Evolutionary conservation across 176 grass and related monocot genomes (phyloP), one percentile per base, ranked within the genome.

Genomic region (Tillandsia fasciculata): DNA sequence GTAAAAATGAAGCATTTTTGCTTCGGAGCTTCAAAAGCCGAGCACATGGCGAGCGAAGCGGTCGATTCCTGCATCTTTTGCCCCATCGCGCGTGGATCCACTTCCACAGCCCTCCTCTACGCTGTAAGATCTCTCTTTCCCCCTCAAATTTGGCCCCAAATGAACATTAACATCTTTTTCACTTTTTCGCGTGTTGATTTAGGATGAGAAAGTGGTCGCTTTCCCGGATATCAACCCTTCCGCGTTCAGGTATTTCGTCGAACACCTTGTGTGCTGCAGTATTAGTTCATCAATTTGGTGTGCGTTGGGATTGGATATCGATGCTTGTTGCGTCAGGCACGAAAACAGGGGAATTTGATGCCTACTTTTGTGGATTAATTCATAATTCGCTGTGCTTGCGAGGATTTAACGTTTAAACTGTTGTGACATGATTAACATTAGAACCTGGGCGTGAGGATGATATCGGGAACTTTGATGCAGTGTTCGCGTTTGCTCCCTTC

Each of bases 161-260:
- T n/a, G 63, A 42, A 51, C 6, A 20, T 51, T 67, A 42, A 51
- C 6, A 20, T 51, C n/a, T 24, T 26, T 13, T 74, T 11, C 74
- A 66, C 23, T 15, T 66, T 23, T 53, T 70, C 2, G 4, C 49
- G 17, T 72, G 27, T 52, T 42, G 33, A 42, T 42, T 71, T 77
- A 99, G 94, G 94, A 93, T 83, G 94, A 90, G 64, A 99, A 58
- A 79, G 94, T 93, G 49, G 82, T 93, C 12, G 94, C 86, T 1
- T 93, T 99, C 71, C 74, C 58, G 20, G 94, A 93, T 76, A 90
- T 92, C 77, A 92, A 87, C 26, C 94, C 89, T 8, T 90, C 94
- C 8, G 89, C 94, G 8, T 85, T 90, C 79, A 90, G 89, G 94
- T 99, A 89, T 78, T 72, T 83, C 26, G 13, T 80, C 77, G 47